Conservation (phyloP, 148 eudicot species). For the Cornus florida region DNA sequence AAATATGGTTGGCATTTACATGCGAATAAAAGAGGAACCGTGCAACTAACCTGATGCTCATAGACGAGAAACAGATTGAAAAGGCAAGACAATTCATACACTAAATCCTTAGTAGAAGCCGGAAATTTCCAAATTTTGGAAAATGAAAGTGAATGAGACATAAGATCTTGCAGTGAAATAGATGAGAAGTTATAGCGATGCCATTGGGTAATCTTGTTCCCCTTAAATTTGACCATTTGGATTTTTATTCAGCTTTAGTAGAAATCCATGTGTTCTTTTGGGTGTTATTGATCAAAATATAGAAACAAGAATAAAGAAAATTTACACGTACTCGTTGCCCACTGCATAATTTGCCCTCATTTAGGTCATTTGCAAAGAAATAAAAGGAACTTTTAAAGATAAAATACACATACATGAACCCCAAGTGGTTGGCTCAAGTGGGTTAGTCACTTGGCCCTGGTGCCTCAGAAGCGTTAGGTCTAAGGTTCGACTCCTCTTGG, state of each 20-base stretch:
- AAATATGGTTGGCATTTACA: constrained; percentile 3
- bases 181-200: neutral
- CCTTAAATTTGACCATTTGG: neutral
- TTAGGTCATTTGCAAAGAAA: too few relatives aligned
- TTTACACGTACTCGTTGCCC: neutral
- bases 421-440: too few relatives aligned
- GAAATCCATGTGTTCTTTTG: neutral
- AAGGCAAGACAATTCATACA: neutral
- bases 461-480: too few relatives aligned
- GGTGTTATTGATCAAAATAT: neutral
- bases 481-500: too few relatives aligned
- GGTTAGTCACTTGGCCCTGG: too few relatives aligned
- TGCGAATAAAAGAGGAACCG: neutral
- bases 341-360: neutral
- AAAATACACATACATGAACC: too few relatives aligned
- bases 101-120: neutral
- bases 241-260: neutral
- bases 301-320: neutral
- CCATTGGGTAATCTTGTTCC: neutral
- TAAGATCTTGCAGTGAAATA: too few relatives aligned
- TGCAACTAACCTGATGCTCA: neutral
- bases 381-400: too few relatives aligned
- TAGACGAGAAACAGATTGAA: neutral
- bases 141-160: too few relatives aligned
- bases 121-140: neutral